phyloP scores from a whole-genome alignment of 805 yeast species.

The Vanderwaltozyma verrucispora region DNA sequence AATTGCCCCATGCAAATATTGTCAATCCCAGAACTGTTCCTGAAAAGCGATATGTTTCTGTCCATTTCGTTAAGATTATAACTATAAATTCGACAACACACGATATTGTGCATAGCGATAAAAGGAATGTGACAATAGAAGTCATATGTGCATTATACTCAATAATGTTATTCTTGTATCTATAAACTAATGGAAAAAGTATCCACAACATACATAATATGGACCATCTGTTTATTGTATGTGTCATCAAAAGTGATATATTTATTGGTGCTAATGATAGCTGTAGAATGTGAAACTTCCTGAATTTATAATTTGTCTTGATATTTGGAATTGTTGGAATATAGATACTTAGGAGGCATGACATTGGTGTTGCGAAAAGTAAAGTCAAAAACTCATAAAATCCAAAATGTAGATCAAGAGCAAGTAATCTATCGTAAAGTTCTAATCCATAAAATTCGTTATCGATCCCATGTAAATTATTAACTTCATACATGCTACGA shows the following conservation, averaged over 20 bases:
- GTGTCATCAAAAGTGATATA: no score
- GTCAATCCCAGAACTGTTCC: conserved; percentile 83
- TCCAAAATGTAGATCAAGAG: neutral
- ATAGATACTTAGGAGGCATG: conserved; percentile 8
- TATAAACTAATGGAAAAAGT: neutral
- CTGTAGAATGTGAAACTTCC: conserved; percentile 6
- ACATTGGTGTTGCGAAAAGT: conserved; percentile 17
- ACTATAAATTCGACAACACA: conserved; percentile 36
- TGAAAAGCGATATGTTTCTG: conserved; percentile 48
- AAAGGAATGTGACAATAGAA: conserved; percentile 49
- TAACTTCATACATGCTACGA: neutral
- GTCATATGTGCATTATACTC: conserved; percentile 1
- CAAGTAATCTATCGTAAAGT: neutral
- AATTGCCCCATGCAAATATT: conserved; percentile 84
- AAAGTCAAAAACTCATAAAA: conserved; percentile 11
- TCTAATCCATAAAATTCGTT: neutral
- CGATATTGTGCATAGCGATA: conserved; percentile 61
- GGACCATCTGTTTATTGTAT: no score
- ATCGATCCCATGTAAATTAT: neutral
- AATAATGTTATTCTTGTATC: neutral
- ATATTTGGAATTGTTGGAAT: conserved; percentile 10
- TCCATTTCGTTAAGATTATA: conserved; percentile 47
- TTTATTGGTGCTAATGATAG: conserved; percentile 7
- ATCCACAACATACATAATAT: neutral
- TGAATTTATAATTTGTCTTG: conserved; percentile 2